Percentiles rank a stretch among this genome's conserved stretches.
phyloP scores from a whole-genome alignment of 2,329 filamentous ascomycete species.

The Epichloe baconii region DNA sequence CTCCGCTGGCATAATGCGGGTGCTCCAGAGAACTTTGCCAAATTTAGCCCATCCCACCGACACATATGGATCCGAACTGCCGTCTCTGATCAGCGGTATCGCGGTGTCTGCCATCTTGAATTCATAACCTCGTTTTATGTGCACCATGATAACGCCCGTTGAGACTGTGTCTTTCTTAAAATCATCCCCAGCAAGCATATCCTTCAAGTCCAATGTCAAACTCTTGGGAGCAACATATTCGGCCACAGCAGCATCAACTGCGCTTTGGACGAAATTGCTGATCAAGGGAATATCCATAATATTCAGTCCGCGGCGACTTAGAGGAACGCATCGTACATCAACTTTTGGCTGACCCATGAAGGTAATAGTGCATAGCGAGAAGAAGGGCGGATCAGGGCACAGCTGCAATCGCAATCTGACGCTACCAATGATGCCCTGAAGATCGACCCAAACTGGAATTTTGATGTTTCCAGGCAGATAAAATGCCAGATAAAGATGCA shows the following conservation, averaged over 20 bases:
- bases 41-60: slow-evolving; percentile 69
- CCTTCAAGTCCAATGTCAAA: slow-evolving; percentile 59
- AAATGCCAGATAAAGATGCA: slow-evolving; percentile 57
- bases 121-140: slow-evolving; percentile 52
- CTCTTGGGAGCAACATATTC: slow-evolving; percentile 69
- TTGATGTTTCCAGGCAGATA: slow-evolving; percentile 46
- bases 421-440: slow-evolving; percentile 58
- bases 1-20: slow-evolving; percentile 49
- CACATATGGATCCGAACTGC: slow-evolving; percentile 57
- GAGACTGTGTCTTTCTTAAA: slow-evolving; percentile 63
- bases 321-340: slow-evolving; percentile 54
- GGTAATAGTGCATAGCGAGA: slow-evolving; percentile 60
- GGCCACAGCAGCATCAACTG: slow-evolving; percentile 59
- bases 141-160: slow-evolving; percentile 51
- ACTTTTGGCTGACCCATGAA: slow-evolving; percentile 66
- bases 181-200: slow-evolving; percentile 65
- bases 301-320: slow-evolving; percentile 56
- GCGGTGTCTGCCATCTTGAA: slow-evolving; percentile 60
- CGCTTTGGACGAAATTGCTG: slow-evolving; percentile 61
- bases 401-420: slow-evolving; percentile 58
- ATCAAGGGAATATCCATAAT: slow-evolving; percentile 66
- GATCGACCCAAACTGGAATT: slow-evolving; percentile 60
- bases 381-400: slow-evolving; percentile 64
- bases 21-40: slow-evolving; percentile 47
- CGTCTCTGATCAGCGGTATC: slow-evolving; percentile 43